Evolutionary conservation across 495 filamentous ascomycete species (phyloP), one percentile per base, ranked within the genome.

Genomic region (Chaetomium cochliodes): DNA sequence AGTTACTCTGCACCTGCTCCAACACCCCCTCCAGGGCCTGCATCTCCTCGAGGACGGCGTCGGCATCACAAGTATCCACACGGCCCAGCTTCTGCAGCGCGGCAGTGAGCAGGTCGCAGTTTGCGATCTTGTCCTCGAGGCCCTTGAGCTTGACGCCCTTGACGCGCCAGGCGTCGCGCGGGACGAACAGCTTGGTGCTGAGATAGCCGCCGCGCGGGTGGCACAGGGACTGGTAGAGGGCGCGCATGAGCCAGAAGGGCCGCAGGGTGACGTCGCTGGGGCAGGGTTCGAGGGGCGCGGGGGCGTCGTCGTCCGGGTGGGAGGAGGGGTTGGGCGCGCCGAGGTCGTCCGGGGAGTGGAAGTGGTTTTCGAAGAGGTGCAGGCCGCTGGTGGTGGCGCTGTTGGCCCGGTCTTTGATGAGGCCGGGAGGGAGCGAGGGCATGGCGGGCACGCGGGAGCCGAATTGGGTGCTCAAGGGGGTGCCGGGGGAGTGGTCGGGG

Each of bases 241-340:
- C 89, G 58, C 96, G 84, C 88, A 98, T 93, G 20, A 98, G 84
- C 96, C 96, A 98, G 77, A 96, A 98, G 3, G 94, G 94, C 16
- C 94, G 88, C 1, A 96, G 84, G 53, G 96, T 84, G 60, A 87
- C 85, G 15, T 94, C 92, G 61, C 87, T 88, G 3, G 94, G 96
- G 71, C 94, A 99, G 18, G 94, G 91, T 67, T 99, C 94, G 16
- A 99, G 82, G 1, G 92, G 87, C 7, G 86, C 79, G 23, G 93
- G 93, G 16, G 81, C 82, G 54, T 80, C 79, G 1, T n/a, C n/a
- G n/a, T n/a, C n/a, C n/a, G n/a, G n/a, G n/a, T n/a, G 72, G 58
- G 28, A 72, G 69, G 42, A 82, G 74, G 82, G 79, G 67, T 88
- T 90, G 2, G 90, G 88, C 23, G 84, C 87, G 1, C 85, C 87